These are phyloP conservation scores for Elsinoe necatrix DNA, from an alignment of 2,329 filamentous ascomycete species.

Conservation along the genomic window DNA sequence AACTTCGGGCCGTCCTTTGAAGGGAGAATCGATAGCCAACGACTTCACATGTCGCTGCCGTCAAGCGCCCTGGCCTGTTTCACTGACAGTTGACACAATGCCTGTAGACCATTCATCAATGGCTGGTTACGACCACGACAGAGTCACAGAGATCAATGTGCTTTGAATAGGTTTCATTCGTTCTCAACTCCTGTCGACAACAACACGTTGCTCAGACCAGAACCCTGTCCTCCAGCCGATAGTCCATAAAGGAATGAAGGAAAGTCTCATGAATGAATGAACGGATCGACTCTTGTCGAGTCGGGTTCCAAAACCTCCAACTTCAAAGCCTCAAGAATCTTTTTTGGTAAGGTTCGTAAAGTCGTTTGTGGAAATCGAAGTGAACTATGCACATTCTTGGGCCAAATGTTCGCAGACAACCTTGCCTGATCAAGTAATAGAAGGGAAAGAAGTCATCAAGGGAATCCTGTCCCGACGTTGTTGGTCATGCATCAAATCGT, in stretches of 20 bases:
- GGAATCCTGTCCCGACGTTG: conserved; percentile 12
- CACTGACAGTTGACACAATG: neutral
- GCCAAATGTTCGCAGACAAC: conserved; percentile 15
- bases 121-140: neutral
- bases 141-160: neutral
- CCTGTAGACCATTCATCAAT: neutral
- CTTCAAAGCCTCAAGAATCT: neutral
- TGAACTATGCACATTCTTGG: conserved; percentile 14
- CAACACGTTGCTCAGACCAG: conserved; percentile 13
- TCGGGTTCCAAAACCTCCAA: conserved; percentile 2
- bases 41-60: conserved; percentile 8
- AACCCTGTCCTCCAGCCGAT: neutral
- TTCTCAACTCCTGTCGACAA: conserved; percentile 12
- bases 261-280: conserved; percentile 7
- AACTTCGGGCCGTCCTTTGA: neutral
- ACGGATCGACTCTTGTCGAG: conserved; percentile 10
- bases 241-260: neutral
- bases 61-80: neutral
- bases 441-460: conserved; percentile 14
- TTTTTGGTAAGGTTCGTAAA: conserved; percentile 15
- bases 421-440: conserved; percentile 1
- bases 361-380: conserved; percentile 15
- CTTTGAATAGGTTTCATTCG: conserved; percentile 9
- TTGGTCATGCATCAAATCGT: conserved; percentile 19
- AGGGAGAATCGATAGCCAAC: neutral